These are phyloP conservation scores for Tetratostichococcus sp. DNA, from an alignment of 139 green algal species.

Conservation along the genomic window DNA sequence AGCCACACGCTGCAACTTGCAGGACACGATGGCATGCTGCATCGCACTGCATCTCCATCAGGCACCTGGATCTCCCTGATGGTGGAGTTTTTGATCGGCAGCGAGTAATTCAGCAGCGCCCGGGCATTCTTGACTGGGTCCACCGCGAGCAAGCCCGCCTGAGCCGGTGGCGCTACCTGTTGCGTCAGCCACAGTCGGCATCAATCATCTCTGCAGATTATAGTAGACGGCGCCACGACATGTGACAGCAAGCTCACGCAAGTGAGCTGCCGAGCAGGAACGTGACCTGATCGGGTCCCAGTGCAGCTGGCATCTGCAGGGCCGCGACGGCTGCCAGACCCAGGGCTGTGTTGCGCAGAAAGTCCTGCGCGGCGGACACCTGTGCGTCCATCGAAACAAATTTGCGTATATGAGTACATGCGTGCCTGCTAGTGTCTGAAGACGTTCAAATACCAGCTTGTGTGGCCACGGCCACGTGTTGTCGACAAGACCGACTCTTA, in stretches of 20 bases:
- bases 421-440: too few species aligned
- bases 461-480: too few species aligned
- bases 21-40: too few species aligned
- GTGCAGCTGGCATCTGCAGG: constrained; percentile 1
- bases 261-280: neutral
- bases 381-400: neutral
- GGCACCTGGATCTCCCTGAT: constrained; percentile 81
- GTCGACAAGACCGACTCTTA: too few species aligned
- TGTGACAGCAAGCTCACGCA: too few species aligned
- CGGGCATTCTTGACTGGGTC: constrained; percentile 84
- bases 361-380: neutral
- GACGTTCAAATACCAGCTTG: too few species aligned
- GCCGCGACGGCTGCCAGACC: constrained; percentile 12
- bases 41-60: too few species aligned
- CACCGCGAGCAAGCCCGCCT: constrained; percentile 15
- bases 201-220: neutral
- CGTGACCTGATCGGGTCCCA: constrained; percentile 9
- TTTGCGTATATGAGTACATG: too few species aligned
- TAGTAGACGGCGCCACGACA: too few species aligned
- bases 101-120: constrained; percentile 88
- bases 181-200: neutral
- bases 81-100: constrained; percentile 92
- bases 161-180: constrained; percentile 16
- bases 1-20: too few species aligned
- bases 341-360: constrained; percentile 6